Evolutionary conservation across 441 rosid genomes (phyloP).

Genomic region (Melastoma candidum): DNA sequence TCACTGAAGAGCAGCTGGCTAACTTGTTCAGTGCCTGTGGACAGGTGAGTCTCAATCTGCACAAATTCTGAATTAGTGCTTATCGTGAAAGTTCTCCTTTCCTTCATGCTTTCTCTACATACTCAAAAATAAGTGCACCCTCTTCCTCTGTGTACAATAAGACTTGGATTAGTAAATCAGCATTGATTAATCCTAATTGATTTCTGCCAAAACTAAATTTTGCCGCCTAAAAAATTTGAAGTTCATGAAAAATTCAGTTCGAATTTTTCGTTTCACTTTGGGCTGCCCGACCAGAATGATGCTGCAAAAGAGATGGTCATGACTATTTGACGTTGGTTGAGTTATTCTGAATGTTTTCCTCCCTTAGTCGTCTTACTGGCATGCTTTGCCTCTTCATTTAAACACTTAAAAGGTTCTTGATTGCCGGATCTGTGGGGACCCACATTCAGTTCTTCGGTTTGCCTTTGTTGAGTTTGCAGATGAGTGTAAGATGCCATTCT

Average conservation of each 20-base stretch:
- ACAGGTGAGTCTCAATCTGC: slow-evolving; percentile 37
- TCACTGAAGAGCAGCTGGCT: slow-evolving; percentile 67
- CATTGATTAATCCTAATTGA: background rate
- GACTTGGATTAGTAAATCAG: background rate
- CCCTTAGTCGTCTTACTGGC: background rate
- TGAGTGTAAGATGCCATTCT: slow-evolving; percentile 41
- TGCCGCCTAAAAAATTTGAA: background rate
- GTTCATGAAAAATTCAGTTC: too few species aligned
- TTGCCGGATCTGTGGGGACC: slow-evolving; percentile 67
- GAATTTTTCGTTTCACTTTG: too few species aligned
- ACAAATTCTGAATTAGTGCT: background rate
- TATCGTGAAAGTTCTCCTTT: background rate
- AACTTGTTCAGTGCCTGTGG: slow-evolving; percentile 48
- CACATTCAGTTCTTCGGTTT: slow-evolving; percentile 70
- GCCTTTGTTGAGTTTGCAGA: slow-evolving; percentile 69
- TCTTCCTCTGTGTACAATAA: slow-evolving; percentile 26
- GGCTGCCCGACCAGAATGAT: too few species aligned
- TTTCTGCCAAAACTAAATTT: background rate
- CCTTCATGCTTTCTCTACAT: background rate
- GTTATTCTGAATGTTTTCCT: background rate
- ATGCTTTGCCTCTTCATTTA: slow-evolving; percentile 6
- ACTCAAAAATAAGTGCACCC: slow-evolving; percentile 30
- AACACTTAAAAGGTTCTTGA: slow-evolving; percentile 50
- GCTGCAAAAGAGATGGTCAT: too few species aligned
- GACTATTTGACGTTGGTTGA: background rate